These are phyloP conservation scores for Pouteria campechiana DNA, from an alignment of 179 eudicot genomes.

Conservation along the genomic window DNA sequence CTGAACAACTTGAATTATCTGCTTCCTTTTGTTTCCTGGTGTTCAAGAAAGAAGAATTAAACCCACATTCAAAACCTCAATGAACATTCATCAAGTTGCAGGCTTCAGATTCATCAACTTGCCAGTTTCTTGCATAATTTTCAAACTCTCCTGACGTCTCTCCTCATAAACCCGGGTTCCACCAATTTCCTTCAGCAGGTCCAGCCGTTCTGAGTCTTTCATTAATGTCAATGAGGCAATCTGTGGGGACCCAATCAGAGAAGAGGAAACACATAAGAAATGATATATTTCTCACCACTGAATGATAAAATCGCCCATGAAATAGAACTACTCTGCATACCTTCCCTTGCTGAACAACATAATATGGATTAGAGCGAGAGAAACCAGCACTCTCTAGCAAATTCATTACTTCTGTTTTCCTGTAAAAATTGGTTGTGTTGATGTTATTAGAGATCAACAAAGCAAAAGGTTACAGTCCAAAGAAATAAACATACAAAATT, in stretches of 20 bases:
- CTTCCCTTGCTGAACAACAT: constrained; percentile 99
- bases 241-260: constrained; percentile 19
- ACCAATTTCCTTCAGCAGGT: constrained; percentile 96
- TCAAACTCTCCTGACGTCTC: constrained; percentile 94
- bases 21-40: constrained; percentile 86
- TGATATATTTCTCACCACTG: too few relatives aligned
- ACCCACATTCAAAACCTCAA: constrained; percentile 5
- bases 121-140: constrained; percentile 99
- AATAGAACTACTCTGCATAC: too few relatives aligned
- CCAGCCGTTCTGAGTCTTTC: constrained; percentile 92
- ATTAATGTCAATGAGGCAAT: constrained; percentile 88
- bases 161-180: constrained; percentile 99
- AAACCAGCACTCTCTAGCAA: constrained; percentile 98
- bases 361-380: constrained; percentile 98
- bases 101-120: too few relatives aligned
- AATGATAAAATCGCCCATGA: too few relatives aligned
- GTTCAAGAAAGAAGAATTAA: constrained; percentile 5
- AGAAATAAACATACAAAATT: not conserved
- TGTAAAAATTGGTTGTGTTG: constrained; percentile 17
- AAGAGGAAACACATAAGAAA: too few relatives aligned
- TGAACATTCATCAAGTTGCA: too few relatives aligned
- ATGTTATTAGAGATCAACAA: not conserved
- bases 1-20: constrained; percentile 95
- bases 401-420: constrained; percentile 98
- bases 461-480: not conserved